Evolutionary conservation across 768 basidiomycete species (phyloP), one percentile per base, ranked within the genome.

Genomic region (Hygrophorus russula): DNA sequence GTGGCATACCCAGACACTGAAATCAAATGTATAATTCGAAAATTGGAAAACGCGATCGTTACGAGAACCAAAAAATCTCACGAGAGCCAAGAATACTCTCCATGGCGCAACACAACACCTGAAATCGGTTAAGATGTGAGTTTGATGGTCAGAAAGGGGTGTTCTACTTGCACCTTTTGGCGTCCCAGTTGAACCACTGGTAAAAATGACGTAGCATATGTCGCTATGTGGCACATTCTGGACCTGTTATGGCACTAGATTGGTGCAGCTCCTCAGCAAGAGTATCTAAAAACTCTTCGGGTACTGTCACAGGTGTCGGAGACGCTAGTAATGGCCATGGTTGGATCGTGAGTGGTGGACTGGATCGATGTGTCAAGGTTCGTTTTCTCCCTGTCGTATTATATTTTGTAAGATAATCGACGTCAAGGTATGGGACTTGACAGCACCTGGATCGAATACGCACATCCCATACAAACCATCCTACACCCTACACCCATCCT

Each of bases 281-380:
- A n/a, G 38, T 15, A 5, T 7, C 28, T n/a, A 31, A 19, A 45
- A 3, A 18, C 30, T 8, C 7, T n/a, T 13, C 32, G 41, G n/a
- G 48, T 18, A n/a, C n/a, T n/a, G 24, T 46, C 33, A 43, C 42
- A 5, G 49, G 49, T 24, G 50, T 42, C 9, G 64, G 68, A 28
- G 43, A 51, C 30, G 46, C 56, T 2, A 57, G 59, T 4, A 62
- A 51, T 15, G 66, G 69, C 5, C 58, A 70, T 19, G 83, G 84
- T 1, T 91, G 86, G 85, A 69, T 91, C 15, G 80, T 77, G 4
- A 88, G 82, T 42, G 84, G 80, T 10, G 82, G 86, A 0, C 62
- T 90, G 24, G 88, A 91, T 60, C 76, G 78, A 29, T 78, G 71
- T 20, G 85, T 89, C 39, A 88, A 89, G 66, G 84, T 78, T 36